A percentile compares a stretch with the other conserved stretches of the same genome.
These are phyloP conservation scores for Cyberlindnera bimundalis DNA, from an alignment of 805 yeast species.

Conservation along the genomic window DNA sequence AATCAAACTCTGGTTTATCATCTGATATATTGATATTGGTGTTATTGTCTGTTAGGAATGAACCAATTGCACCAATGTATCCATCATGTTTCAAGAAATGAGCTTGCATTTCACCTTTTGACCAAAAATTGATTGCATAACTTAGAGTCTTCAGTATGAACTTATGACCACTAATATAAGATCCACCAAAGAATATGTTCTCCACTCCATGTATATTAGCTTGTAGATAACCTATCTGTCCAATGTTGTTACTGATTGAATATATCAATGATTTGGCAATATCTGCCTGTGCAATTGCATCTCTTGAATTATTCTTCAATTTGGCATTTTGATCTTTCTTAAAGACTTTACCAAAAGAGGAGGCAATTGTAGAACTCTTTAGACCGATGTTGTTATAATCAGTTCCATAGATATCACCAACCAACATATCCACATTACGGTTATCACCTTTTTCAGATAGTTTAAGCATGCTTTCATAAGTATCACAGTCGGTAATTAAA, in stretches of 20 bases:
- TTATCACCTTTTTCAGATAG: slow-evolving; percentile 89
- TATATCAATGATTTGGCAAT: slow-evolving; percentile 82
- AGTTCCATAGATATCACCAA: slow-evolving; percentile 92
- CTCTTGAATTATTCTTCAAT: slow-evolving; percentile 31
- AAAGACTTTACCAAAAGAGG: slow-evolving; percentile 93
- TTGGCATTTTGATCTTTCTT: slow-evolving; percentile 39
- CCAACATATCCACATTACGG: slow-evolving; percentile 87
- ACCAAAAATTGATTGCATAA: slow-evolving; percentile 95
- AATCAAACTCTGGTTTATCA: not conserved
- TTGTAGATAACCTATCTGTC: slow-evolving; percentile 92
- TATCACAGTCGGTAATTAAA: slow-evolving; percentile 77
- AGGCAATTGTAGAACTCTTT: slow-evolving; percentile 85
- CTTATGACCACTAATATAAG: slow-evolving; percentile 90
- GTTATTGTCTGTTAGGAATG: slow-evolving; percentile 52
- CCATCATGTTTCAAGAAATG: slow-evolving; percentile 95
- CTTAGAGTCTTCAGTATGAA: slow-evolving; percentile 92
- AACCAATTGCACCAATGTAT: slow-evolving; percentile 93
- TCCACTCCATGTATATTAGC: slow-evolving; percentile 80
- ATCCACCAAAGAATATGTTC: slow-evolving; percentile 92
- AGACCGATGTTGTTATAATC: slow-evolving; percentile 88
- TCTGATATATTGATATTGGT: not conserved
- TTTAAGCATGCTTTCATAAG: slow-evolving; percentile 89
- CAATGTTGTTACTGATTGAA: slow-evolving; percentile 92
- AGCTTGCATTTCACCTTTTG: slow-evolving; percentile 84
- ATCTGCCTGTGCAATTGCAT: slow-evolving; percentile 45